phyloP scores from a whole-genome alignment of 2,329 filamentous ascomycete genomes.

The Microsporum canis region DNA sequence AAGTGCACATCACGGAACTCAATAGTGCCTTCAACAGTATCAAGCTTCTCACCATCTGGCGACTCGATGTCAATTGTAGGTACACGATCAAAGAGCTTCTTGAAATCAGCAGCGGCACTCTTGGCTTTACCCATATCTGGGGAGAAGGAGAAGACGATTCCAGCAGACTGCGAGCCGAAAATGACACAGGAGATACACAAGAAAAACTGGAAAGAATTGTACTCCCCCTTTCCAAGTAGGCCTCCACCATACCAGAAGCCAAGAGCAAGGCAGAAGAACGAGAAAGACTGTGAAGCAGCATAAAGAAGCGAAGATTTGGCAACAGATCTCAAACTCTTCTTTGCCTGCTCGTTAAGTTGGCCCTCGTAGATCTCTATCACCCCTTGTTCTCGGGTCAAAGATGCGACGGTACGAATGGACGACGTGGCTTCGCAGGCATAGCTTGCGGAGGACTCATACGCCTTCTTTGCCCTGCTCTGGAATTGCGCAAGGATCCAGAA shows the following conservation, averaged over 20 bases:
- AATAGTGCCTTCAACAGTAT: conserved; percentile 59
- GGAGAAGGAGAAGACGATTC: conserved; percentile 77
- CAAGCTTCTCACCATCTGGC: conserved; percentile 51
- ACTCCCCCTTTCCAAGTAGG: conserved; percentile 59
- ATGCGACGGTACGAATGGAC: conserved; percentile 85
- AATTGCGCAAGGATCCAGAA: conserved; percentile 76
- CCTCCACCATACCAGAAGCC: conserved; percentile 89
- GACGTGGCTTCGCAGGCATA: conserved; percentile 91
- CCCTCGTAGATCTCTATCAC: conserved; percentile 61
- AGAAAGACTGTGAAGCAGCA: conserved; percentile 69
- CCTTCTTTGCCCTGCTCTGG: conserved; percentile 64
- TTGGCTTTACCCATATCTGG: conserved; percentile 91
- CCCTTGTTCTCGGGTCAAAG: conserved; percentile 74
- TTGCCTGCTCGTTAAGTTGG: conserved; percentile 56
- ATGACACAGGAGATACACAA: conserved; percentile 78
- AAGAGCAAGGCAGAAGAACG: conserved; percentile 73
- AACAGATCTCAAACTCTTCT: conserved; percentile 58
- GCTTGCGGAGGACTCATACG: conserved; percentile 69
- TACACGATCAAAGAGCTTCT: conserved; percentile 69
- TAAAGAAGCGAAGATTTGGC: conserved; percentile 68
- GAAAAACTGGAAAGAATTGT: conserved; percentile 79
- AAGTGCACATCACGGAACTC: conserved; percentile 93
- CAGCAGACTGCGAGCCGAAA: conserved; percentile 85
- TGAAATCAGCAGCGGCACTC: conserved; percentile 67
- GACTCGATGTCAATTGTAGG: conserved; percentile 78